These are phyloP conservation scores for Ogataea haglerorum DNA, from an alignment of 805 yeast genomes.

Conservation along the genomic window DNA sequence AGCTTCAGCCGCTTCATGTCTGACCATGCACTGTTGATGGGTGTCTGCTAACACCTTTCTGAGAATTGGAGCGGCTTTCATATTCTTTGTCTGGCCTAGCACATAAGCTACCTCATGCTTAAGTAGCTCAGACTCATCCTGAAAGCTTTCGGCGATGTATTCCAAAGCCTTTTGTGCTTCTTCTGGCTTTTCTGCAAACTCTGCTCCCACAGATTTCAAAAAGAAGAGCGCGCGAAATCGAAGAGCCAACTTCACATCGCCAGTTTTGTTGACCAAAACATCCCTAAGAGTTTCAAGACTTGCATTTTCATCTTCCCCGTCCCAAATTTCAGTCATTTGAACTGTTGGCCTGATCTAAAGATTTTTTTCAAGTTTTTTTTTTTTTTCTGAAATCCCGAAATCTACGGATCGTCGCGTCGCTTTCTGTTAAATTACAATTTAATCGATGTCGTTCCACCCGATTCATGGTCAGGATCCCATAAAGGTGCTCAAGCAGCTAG, in stretches of 20 bases:
- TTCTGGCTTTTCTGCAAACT: slow-evolving; percentile 47
- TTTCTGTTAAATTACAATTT: neutral
- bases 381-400: slow-evolving; percentile 11
- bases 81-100: slow-evolving; percentile 89
- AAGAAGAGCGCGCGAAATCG: slow-evolving; percentile 94
- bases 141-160: slow-evolving; percentile 81
- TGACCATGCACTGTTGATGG: slow-evolving; percentile 87
- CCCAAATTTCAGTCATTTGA: slow-evolving; percentile 17
- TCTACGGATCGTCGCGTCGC: slow-evolving; percentile 12
- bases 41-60: slow-evolving; percentile 64
- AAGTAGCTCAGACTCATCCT: slow-evolving; percentile 78
- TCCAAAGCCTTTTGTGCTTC: slow-evolving; percentile 67
- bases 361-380: slow-evolving; percentile 2
- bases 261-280: slow-evolving; percentile 59
- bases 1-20: slow-evolving; percentile 99
- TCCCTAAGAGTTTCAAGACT: slow-evolving; percentile 68
- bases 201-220: slow-evolving; percentile 81
- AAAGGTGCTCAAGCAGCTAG: slow-evolving; percentile 18
- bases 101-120: slow-evolving; percentile 98
- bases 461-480: slow-evolving; percentile 21
- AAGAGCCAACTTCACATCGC: slow-evolving; percentile 71
- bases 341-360: neutral
- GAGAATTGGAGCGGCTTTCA: slow-evolving; percentile 71
- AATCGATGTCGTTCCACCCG: slow-evolving; percentile 28
- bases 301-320: slow-evolving; percentile 28